phyloP scores from a whole-genome alignment of 2,329 filamentous ascomycete genomes.

The Boeremia lycopersici region DNA sequence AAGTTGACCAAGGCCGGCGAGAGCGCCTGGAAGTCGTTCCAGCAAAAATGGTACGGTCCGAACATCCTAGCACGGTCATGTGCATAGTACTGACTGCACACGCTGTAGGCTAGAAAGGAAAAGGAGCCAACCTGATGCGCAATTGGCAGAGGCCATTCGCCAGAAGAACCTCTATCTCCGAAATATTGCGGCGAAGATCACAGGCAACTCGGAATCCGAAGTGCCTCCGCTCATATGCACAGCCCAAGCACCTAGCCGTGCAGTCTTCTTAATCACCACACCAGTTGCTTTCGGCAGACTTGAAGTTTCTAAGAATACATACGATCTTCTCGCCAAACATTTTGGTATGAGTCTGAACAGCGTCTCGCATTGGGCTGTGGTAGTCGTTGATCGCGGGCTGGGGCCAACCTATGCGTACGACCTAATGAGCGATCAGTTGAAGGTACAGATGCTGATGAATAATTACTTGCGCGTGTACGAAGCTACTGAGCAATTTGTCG shows the following conservation, averaged over 20 bases:
- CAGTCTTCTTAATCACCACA: constrained; percentile 17
- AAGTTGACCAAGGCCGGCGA: constrained; percentile 20
- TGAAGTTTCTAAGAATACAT: constrained; percentile 10
- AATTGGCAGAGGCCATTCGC: constrained; percentile 13
- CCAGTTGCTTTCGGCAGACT: constrained; percentile 16
- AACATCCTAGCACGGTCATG: neutral
- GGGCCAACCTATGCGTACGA: constrained; percentile 15
- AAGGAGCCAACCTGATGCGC: constrained; percentile 5
- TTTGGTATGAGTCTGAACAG: constrained; percentile 21
- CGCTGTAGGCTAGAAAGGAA: constrained; percentile 8
- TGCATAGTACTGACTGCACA: neutral
- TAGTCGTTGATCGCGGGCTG: constrained; percentile 12
- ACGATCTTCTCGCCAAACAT: constrained; percentile 16
- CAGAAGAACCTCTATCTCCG: constrained; percentile 14
- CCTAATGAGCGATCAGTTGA: constrained; percentile 16
- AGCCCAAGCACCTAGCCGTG: constrained; percentile 5
- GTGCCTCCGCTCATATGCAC: constrained; percentile 17
- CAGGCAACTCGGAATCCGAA: constrained; percentile 17
- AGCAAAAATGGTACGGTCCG: constrained; percentile 12
- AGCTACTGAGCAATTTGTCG: constrained; percentile 6
- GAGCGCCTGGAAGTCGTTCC: constrained; percentile 16
- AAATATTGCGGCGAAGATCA: constrained; percentile 14
- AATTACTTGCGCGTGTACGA: constrained; percentile 20
- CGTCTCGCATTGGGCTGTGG: constrained; percentile 15
- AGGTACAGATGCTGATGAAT: constrained; percentile 18